Conservation (phyloP, 23 red algal genomes). For the Agarophyton chilense region DNA sequence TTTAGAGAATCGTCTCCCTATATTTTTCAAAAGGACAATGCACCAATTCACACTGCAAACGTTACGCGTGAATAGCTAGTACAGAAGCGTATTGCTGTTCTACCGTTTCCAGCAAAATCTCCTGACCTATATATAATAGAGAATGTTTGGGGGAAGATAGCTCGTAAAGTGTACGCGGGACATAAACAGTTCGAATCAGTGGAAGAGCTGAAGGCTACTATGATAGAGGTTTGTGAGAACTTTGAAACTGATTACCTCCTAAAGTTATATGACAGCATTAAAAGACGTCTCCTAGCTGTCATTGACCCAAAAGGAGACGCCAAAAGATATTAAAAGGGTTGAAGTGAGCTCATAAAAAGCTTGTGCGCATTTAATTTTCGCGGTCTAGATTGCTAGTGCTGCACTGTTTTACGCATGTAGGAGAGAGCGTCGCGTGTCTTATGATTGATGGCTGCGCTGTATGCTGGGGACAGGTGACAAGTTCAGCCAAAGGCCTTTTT, state of each 20-base stretch:
- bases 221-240: neutral
- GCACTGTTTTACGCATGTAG: no score
- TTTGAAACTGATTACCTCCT: neutral
- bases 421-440: no score
- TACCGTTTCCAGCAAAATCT: conserved; percentile 5
- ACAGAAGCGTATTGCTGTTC: neutral
- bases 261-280: neutral
- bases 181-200: neutral
- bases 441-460: no score
- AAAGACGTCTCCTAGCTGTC: neutral
- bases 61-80: neutral
- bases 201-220: neutral
- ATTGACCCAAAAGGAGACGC: neutral
- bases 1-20: neutral
- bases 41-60: neutral
- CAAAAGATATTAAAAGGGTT: neutral
- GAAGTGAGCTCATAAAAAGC: no score
- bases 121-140: no score
- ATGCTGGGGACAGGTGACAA: no score
- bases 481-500: no score
- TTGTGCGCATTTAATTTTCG: no score
- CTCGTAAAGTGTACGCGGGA: neutral
- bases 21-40: conserved; percentile 18
- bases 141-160: no score
- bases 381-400: no score